Evolutionary conservation across 2,329 filamentous ascomycete species (phyloP).

Genomic region (Acrodontium crateriforme): DNA sequence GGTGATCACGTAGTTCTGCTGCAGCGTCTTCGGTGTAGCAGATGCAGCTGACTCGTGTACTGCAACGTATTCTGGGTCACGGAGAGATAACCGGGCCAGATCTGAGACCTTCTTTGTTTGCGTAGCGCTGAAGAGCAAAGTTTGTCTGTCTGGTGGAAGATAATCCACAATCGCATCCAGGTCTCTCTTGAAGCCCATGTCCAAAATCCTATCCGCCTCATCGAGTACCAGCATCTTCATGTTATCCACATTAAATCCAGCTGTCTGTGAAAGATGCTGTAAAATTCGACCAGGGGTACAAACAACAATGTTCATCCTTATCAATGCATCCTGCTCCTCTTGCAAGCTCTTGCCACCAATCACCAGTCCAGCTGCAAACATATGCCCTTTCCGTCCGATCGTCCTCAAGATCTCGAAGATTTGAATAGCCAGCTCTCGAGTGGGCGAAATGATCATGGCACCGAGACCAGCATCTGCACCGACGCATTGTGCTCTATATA

Average conservation of each 20-base stretch:
- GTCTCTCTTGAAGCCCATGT: slow-evolving; percentile 87
- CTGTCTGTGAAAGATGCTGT: slow-evolving; percentile 90
- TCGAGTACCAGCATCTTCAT: slow-evolving; percentile 87
- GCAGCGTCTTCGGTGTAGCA: slow-evolving; percentile 70
- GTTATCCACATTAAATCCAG: slow-evolving; percentile 77
- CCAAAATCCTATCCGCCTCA: slow-evolving; percentile 91
- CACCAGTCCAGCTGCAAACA: slow-evolving; percentile 81
- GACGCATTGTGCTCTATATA: slow-evolving; percentile 80
- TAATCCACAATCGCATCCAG: slow-evolving; percentile 91
- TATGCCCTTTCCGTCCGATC: slow-evolving; percentile 68
- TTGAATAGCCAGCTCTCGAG: slow-evolving; percentile 86
- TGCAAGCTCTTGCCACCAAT: slow-evolving; percentile 86
- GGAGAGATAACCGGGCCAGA: slow-evolving; percentile 71
- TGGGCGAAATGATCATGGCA: slow-evolving; percentile 85
- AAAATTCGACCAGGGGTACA: slow-evolving; percentile 91
- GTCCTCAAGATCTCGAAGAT: slow-evolving; percentile 92
- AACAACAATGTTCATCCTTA: slow-evolving; percentile 91
- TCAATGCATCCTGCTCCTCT: slow-evolving; percentile 72
- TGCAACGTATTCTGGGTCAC: slow-evolving; percentile 86
- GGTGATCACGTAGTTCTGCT: slow-evolving; percentile 83
- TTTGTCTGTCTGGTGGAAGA: slow-evolving; percentile 72
- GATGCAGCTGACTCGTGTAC: slow-evolving; percentile 71
- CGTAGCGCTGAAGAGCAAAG: slow-evolving; percentile 87
- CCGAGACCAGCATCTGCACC: slow-evolving; percentile 76
- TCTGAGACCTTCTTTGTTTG: slow-evolving; percentile 92